Evolutionary conservation across 148 eudicot species (phyloP), one percentile per base, ranked within the genome.

Genomic region (Rhododendron molle): DNA sequence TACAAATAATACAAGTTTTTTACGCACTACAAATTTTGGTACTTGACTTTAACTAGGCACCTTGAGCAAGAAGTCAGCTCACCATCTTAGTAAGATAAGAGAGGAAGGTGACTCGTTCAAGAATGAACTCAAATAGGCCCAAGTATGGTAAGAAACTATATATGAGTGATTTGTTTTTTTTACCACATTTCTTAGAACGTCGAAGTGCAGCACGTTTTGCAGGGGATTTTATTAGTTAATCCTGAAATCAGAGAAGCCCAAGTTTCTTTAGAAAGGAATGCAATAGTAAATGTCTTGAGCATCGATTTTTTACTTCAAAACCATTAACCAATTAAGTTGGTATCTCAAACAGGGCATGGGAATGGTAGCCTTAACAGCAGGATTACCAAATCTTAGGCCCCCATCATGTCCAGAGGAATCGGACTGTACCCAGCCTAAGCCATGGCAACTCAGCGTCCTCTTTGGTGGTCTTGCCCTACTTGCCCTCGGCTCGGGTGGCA

Each of bases 281-380:
- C 12, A 7, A 46, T 7, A 46, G 49, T 46, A 46, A 46, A 46
- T 46, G 49, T 46, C 49, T 46, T 46, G 12, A 46, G 44, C 49
- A 46, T 9, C 12, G 9, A 46, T 46, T 9, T 46, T 46, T 50
- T 13, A 50, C 16, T 50, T 58, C n/a, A 36, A 76, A 16, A 76
- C 43, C 14, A 6, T 72, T 76, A 38, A 76, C 47, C 80, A 43
- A n/a, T n/a, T n/a, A n/a, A 76, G 49, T 76, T 82, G 26, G 43
- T 74, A n/a, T 60, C 46, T 32, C 30, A 50, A 65, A 65, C 90
- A 94, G 98, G 98, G 98, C 5, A 92, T 95, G 96, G 93, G 88
- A 28, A 81, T 84, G 12, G 73, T 95, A 88, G 86, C 97, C 23
- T 36, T 94, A 82, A 90, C 93, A 1, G 91, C 98, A 30, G 90